Conservation (phyloP, 768 basidiomycete species). For the Boletus insuetus region DNA sequence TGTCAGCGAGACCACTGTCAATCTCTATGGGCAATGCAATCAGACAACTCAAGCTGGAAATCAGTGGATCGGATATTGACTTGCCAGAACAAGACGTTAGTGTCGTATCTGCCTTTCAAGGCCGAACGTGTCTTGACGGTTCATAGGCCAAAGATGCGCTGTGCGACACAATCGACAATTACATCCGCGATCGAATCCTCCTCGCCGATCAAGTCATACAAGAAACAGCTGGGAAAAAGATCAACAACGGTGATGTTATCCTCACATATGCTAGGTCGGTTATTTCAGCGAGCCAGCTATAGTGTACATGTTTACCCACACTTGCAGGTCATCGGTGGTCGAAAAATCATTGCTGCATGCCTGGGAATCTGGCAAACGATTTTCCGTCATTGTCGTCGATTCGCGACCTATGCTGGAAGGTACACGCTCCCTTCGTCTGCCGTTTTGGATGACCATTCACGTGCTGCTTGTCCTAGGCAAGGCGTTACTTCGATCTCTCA, state of each 20-base stretch:
- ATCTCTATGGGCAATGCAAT: slow-evolving; percentile 95
- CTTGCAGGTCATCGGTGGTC: slow-evolving; percentile 83
- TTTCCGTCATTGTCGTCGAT: slow-evolving; percentile 92
- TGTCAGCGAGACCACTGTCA: slow-evolving; percentile 85
- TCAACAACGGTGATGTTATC: slow-evolving; percentile 90
- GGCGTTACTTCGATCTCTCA: slow-evolving; percentile 66
- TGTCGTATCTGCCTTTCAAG: background rate
- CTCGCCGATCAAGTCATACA: slow-evolving; percentile 93
- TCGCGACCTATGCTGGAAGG: slow-evolving; percentile 95
- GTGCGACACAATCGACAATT: slow-evolving; percentile 84
- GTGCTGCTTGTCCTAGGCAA: slow-evolving; percentile 54
- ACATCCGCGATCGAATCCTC: slow-evolving; percentile 91
- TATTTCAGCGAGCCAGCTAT: background rate
- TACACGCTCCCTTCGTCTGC: slow-evolving; percentile 17
- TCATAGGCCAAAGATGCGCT: slow-evolving; percentile 82
- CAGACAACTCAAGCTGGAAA: slow-evolving; percentile 91
- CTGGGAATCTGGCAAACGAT: slow-evolving; percentile 66
- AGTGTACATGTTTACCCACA: background rate
- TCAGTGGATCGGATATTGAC: slow-evolving; percentile 89
- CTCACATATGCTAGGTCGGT: slow-evolving; percentile 87
- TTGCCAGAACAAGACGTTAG: slow-evolving; percentile 91
- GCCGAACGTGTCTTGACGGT: background rate
- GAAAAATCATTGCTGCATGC: slow-evolving; percentile 85
- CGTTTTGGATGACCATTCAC: background rate
- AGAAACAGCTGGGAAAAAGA: slow-evolving; percentile 85